Evolutionary conservation across 805 yeast species (phyloP).

Genomic region (Nematodospora valgi): DNA sequence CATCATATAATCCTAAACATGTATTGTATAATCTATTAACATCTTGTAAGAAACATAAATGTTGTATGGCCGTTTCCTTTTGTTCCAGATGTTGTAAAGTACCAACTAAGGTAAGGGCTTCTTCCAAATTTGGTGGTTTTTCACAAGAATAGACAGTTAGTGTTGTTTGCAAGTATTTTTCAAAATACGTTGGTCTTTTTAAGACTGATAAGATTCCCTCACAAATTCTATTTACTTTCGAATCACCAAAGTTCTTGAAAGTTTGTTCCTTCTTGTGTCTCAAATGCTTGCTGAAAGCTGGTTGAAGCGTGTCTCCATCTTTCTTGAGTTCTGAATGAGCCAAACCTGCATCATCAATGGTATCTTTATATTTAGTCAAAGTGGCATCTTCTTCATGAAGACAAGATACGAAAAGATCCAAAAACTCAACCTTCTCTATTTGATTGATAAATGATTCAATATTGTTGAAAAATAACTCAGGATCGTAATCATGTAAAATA

Average conservation of each 20-base stretch:
- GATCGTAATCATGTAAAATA: constrained; percentile 82
- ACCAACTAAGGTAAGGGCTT: constrained; percentile 67
- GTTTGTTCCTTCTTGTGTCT: constrained; percentile 32
- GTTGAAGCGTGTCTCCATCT: constrained; percentile 14
- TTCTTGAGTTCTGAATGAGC: constrained; percentile 14
- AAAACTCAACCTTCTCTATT: constrained; percentile 65
- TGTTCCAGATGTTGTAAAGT: constrained; percentile 45
- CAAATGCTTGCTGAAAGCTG: constrained; percentile 16
- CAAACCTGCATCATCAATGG: constrained; percentile 29
- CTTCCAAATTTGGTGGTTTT: constrained; percentile 77
- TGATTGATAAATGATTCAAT: constrained; percentile 67
- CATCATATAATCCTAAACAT: constrained; percentile 79
- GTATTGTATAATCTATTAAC: constrained; percentile 77
- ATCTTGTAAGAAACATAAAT: constrained; percentile 86
- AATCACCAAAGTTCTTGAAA: constrained; percentile 27
- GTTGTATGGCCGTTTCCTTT: constrained; percentile 63
- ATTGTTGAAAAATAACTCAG: constrained; percentile 61
- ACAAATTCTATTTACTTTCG: constrained; percentile 77
- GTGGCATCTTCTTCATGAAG: constrained; percentile 84
- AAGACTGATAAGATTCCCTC: constrained; percentile 61
- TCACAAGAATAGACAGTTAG: constrained; percentile 92
- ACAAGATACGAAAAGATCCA: constrained; percentile 85
- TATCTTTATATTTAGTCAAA: constrained; percentile 76
- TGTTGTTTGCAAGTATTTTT: constrained; percentile 67
- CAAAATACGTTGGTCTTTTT: constrained; percentile 45